phyloP scores from a whole-genome alignment of 768 basidiomycete genomes.

The Lactarius deliciosus region DNA sequence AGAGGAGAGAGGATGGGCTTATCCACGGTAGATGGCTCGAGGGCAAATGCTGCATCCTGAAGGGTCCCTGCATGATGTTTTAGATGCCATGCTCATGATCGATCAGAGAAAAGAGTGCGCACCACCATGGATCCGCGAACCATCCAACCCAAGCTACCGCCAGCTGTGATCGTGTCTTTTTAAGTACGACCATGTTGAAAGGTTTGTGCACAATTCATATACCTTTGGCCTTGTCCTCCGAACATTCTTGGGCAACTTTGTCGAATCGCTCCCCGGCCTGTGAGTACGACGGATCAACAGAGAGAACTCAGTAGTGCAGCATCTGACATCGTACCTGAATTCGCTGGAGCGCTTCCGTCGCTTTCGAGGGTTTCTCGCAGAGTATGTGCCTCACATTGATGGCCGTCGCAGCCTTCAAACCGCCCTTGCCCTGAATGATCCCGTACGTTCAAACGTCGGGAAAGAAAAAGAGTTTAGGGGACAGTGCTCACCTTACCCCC shows the following conservation, averaged over 20 bases:
- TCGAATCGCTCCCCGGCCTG: conserved; percentile 82
- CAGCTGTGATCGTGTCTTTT: conserved; percentile 47
- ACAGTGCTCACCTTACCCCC: conserved; percentile 15
- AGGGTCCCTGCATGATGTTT: conserved; percentile 49
- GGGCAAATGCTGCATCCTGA: conserved; percentile 85
- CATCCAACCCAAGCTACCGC: conserved; percentile 89
- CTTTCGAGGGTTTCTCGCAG: conserved; percentile 85
- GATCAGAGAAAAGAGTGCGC: conserved; percentile 30
- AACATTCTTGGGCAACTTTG: conserved; percentile 87
- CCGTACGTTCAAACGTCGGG: neutral
- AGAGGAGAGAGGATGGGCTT: conserved; percentile 70
- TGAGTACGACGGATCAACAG: neutral
- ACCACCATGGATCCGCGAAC: conserved; percentile 82
- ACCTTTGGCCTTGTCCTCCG: conserved; percentile 91
- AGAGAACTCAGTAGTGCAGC: neutral
- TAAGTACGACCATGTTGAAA: neutral
- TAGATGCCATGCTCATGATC: neutral
- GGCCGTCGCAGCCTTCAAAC: conserved; percentile 74
- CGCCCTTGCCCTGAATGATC: conserved; percentile 49
- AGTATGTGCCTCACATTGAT: conserved; percentile 86
- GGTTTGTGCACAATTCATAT: conserved; percentile 9
- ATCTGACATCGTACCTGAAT: conserved; percentile 54
- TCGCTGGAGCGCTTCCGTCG: conserved; percentile 73
- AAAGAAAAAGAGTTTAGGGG: neutral
- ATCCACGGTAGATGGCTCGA: conserved; percentile 77